Conservation (phyloP, 2,329 filamentous ascomycete genomes). For the Thielaviopsis populi region DNA sequence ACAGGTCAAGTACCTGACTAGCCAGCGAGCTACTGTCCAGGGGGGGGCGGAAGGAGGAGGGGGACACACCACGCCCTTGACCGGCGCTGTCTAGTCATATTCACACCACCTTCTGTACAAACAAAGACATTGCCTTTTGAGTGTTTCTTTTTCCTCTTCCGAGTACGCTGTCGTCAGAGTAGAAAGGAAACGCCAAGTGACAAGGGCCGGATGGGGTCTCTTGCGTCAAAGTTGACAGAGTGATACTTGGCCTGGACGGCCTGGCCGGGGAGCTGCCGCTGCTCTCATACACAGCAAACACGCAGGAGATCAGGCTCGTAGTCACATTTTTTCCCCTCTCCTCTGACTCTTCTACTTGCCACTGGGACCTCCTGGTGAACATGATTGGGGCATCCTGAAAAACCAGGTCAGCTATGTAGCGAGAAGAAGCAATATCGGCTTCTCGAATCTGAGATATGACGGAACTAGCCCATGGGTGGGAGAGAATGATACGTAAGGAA, state of each 20-base stretch:
- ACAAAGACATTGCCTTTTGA: neutral
- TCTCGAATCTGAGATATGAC: constrained; percentile 2
- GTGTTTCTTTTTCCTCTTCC: neutral
- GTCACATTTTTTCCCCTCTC: neutral
- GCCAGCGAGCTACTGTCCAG: neutral
- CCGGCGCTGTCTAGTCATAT: neutral
- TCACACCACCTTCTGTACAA: neutral
- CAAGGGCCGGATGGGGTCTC: neutral
- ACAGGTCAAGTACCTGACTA: constrained; percentile 4
- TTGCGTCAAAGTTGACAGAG: neutral
- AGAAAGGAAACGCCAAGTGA: neutral
- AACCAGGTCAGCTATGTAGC: neutral
- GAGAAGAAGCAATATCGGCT: neutral
- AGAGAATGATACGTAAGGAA: neutral
- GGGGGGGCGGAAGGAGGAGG: neutral
- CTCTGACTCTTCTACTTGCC: neutral
- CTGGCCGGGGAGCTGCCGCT: neutral
- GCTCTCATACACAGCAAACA: neutral
- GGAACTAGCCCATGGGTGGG: neutral
- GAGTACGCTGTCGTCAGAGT: neutral
- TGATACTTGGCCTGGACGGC: neutral
- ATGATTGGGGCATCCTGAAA: neutral
- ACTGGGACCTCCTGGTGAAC: neutral
- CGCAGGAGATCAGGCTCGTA: neutral
- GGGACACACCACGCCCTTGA: neutral